Conservation (phyloP, 2,329 filamentous ascomycete genomes). For the Dothidotthia symphoricarpi region DNA sequence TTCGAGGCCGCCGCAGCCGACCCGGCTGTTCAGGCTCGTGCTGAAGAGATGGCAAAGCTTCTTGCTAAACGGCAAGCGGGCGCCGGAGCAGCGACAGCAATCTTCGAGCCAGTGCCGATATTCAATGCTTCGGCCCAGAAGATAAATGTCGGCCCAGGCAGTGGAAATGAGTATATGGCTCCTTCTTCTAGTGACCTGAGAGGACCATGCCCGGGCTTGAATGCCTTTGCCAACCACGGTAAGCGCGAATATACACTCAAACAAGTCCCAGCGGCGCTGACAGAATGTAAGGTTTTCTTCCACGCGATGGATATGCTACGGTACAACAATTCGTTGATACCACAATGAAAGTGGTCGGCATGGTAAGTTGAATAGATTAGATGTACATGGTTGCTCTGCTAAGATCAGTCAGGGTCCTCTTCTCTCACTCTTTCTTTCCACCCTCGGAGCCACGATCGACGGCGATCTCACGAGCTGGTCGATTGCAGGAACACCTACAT, state of each 20-base stretch:
- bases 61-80: slow-evolving; percentile 17
- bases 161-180: slow-evolving; percentile 25
- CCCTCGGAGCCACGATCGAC: slow-evolving; percentile 16
- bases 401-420: slow-evolving; percentile 2
- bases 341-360: slow-evolving; percentile 21
- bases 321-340: slow-evolving; percentile 23
- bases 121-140: slow-evolving; percentile 20
- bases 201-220: slow-evolving; percentile 26
- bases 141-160: slow-evolving; percentile 19
- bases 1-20: slow-evolving; percentile 22
- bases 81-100: slow-evolving; percentile 17
- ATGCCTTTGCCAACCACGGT: slow-evolving; percentile 27
- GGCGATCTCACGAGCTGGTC: slow-evolving; percentile 22
- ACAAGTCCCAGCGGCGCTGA: neutral
- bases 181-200: slow-evolving; percentile 24
- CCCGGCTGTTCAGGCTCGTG: slow-evolving; percentile 15
- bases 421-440: slow-evolving; percentile 18
- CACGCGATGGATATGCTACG: slow-evolving; percentile 22
- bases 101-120: slow-evolving; percentile 23
- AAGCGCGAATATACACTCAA: neutral
- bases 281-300: slow-evolving; percentile 15
- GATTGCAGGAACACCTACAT: slow-evolving; percentile 23
- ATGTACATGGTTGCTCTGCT: too few relatives aligned
- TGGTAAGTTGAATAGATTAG: slow-evolving; percentile 2
- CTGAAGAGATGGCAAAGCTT: slow-evolving; percentile 13